phyloP scores from a whole-genome alignment of 257 asterid species.

The Leonotis leonurus region DNA sequence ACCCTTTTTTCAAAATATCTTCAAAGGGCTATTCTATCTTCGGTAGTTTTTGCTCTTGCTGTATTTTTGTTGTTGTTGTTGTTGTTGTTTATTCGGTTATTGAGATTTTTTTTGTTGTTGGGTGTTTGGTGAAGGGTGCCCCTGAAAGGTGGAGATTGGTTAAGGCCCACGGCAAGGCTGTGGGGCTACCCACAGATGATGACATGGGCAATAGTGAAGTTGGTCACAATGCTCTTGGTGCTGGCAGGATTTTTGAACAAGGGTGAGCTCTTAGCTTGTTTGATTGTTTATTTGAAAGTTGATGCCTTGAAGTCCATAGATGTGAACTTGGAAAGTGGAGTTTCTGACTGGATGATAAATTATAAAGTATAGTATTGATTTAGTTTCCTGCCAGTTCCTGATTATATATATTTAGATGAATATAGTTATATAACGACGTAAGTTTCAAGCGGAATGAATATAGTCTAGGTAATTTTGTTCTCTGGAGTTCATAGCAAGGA shows the following conservation, averaged over 20 bases:
- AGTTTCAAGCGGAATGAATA: not conserved
- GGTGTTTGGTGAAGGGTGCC: conserved; percentile 59
- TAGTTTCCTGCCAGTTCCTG: too few relatives aligned
- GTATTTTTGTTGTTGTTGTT: not conserved
- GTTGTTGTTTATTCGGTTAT: too few relatives aligned
- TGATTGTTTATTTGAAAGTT: not conserved
- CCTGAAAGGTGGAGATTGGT: conserved; percentile 96
- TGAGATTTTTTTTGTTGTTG: conserved; percentile 14
- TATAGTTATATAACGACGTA: too few relatives aligned
- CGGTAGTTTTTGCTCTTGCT: not conserved
- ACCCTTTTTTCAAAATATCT: not conserved
- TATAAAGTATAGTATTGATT: too few relatives aligned
- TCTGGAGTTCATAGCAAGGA: not conserved
- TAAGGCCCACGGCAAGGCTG: conserved; percentile 90
- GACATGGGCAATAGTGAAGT: conserved; percentile 99
- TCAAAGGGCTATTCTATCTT: conserved; percentile 1
- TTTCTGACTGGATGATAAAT: not conserved
- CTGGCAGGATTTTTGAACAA: conserved; percentile 94
- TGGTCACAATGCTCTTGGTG: conserved; percentile 99
- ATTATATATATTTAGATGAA: too few relatives aligned
- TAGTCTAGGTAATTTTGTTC: not conserved
- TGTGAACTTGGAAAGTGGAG: not conserved
- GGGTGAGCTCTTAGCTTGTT: conserved; percentile 49
- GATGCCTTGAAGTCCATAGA: not conserved
- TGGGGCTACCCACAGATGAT: conserved; percentile 94